Base-by-base conservation (phyloP, 2,329 filamentous ascomycete species). In the Diaporthe destruens region DNA sequence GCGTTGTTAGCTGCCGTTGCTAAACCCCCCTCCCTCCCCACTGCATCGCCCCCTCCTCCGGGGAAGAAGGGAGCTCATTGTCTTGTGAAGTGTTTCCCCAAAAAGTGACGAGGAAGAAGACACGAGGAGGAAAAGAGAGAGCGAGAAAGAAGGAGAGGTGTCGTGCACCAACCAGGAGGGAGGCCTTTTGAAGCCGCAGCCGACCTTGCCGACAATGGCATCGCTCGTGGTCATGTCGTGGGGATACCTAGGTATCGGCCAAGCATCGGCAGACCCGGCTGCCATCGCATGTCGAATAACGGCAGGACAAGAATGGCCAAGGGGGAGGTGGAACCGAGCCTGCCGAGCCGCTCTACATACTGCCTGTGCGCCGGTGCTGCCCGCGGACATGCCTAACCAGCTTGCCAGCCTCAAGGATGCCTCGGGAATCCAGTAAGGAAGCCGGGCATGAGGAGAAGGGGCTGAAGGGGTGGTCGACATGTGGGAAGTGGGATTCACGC, bases 1-100 rank as follows among this genome's bases (percentile, higher is more conserved):
- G 69, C 54, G 12, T 72, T 56, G 42, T 44, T 36, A 25, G 59
- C 32, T 54, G 65, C 47, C 34, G 71, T 56, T 63, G 71, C 44
- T 16, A 20, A 20, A 16, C 18, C 44, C 20, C 20, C 44, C 44
- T 6, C 18, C 8, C 18, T 47, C 44, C 18, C 3, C 18, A 47
- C 12, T 12, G 12, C 14, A 14, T 14, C 39, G 12, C 39, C 39
- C 39, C 39, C 39, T 14, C 12, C 36, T 16, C 39, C 14, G 39
- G 12, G 39, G 8, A 36, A 8, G 34, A 36, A 36, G 34, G 39
- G 34, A 9, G 2, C 34, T 2, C 9, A 9, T 36, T 36, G 11
- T 36, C 9, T 36, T 11, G 6, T 36, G 11, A 11, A 11, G 9
- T 36, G 2, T 2, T 36, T 36, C 11, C 34, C 34, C 9, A 2